These are phyloP conservation scores for Corniculantispora saksenae DNA, from an alignment of 2,329 filamentous ascomycete species.

Conservation along the genomic window DNA sequence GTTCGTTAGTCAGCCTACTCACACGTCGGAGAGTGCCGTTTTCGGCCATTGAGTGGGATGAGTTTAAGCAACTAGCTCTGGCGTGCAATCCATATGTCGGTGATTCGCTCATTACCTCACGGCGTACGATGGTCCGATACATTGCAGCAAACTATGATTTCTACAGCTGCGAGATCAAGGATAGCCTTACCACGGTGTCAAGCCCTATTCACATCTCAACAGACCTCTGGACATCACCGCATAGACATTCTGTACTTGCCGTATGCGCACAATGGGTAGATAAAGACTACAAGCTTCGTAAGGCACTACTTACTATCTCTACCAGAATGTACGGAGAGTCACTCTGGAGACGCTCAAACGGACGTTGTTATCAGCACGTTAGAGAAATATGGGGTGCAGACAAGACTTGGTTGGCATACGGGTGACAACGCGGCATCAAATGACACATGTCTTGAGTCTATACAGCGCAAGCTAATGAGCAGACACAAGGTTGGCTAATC, in stretches of 20 bases:
- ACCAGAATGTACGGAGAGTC: background rate
- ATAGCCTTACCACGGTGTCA: background rate
- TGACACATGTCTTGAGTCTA: background rate
- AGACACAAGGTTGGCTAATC: no score
- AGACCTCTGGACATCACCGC: background rate
- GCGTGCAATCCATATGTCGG: conserved; percentile 8
- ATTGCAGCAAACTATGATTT: background rate
- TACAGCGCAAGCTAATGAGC: no score
- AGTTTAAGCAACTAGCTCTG: background rate
- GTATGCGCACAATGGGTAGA: background rate
- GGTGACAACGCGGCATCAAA: background rate
- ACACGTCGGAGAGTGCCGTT: background rate
- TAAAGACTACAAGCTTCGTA: background rate
- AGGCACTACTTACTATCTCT: background rate
- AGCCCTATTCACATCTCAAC: background rate
- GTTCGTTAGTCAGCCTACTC: conserved; percentile 2
- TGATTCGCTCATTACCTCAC: background rate
- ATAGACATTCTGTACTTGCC: background rate
- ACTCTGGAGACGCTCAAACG: background rate
- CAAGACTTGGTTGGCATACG: background rate
- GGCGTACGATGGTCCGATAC: background rate
- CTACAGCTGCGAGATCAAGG: background rate
- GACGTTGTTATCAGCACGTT: background rate
- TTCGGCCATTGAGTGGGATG: conserved; percentile 6
- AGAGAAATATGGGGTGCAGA: background rate